Percentiles rank a stretch among this genome's conserved stretches.
Conservation (phyloP, 2,329 filamentous ascomycete species). For the Colletotrichum sp. region DNA sequence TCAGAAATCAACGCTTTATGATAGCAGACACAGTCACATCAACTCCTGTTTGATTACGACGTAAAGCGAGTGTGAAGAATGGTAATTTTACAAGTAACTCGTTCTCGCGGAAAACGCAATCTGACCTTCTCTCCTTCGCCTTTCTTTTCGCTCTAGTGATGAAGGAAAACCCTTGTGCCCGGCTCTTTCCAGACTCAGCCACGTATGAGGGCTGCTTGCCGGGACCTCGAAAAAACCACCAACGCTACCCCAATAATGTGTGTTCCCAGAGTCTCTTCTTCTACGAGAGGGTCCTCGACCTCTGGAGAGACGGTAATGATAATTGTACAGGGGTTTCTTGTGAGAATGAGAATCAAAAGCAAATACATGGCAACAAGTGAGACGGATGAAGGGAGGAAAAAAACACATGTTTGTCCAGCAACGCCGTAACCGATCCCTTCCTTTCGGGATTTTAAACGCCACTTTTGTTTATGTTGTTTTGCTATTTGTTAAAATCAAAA, state of each 20-base stretch:
- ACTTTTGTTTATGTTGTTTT: constrained; percentile 18
- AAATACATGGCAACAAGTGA: constrained; percentile 2
- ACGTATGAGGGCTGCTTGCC: background rate
- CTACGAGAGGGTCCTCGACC: background rate
- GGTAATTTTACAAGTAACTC: constrained; percentile 28
- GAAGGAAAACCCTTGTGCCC: background rate
- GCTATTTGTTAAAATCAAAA: background rate
- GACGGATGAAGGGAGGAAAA: background rate
- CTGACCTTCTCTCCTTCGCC: background rate
- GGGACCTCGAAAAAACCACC: background rate
- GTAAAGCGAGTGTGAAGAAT: constrained; percentile 31
- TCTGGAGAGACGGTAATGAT: constrained; percentile 26
- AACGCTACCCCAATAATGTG: background rate
- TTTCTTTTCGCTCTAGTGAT: background rate
- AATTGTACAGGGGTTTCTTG: constrained; percentile 36
- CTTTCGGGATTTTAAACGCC: background rate
- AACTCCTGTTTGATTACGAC: constrained; percentile 9
- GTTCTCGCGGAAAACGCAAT: background rate
- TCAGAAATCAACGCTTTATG: background rate
- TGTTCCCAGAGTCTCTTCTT: background rate
- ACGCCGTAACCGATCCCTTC: background rate
- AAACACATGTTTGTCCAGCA: constrained; percentile 5
- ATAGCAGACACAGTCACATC: background rate
- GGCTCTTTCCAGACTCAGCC: background rate
- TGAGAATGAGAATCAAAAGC: constrained; percentile 3